Conservation (phyloP, 2,329 filamentous ascomycete genomes). For the Aspergillus clavatus region DNA sequence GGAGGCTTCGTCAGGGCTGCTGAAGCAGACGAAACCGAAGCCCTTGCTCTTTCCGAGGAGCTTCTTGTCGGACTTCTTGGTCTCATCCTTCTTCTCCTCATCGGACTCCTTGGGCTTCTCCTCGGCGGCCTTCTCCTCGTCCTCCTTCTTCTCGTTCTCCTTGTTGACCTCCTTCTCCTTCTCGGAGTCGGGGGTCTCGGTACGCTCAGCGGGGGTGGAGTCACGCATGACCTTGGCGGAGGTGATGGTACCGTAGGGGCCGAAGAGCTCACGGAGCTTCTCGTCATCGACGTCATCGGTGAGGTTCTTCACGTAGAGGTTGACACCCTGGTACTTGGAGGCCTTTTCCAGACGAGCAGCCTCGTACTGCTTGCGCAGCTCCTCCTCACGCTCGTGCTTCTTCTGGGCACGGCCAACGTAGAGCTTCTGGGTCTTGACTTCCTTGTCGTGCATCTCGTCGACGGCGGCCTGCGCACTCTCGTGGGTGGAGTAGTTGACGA, state of each 20-base stretch:
- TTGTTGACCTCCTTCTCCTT: constrained; percentile 40
- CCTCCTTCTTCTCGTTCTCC: constrained; percentile 41
- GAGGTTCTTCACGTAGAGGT: constrained; percentile 99
- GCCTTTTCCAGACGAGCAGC: constrained; percentile 96
- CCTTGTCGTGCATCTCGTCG: constrained; percentile 83
- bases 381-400: constrained; percentile 99
- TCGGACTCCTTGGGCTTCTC: constrained; percentile 36
- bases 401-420: constrained; percentile 99
- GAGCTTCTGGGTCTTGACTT: constrained; percentile 90
- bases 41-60: constrained; percentile 96
- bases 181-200: constrained; percentile 45
- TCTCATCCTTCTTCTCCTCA: constrained; percentile 54
- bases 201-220: constrained; percentile 45
- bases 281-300: constrained; percentile 96
- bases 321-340: constrained; percentile 98
- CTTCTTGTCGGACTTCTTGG: constrained; percentile 57
- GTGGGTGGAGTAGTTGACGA: constrained; percentile 92
- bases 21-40: constrained; percentile 99
- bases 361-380: constrained; percentile 98
- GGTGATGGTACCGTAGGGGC: constrained; percentile 88
- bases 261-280: constrained; percentile 91
- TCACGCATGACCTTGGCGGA: constrained; percentile 99
- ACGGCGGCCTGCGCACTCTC: constrained; percentile 81
- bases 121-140: constrained; percentile 43
- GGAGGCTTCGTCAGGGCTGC: constrained; percentile 97